Evolutionary conservation across 441 rosid genomes (phyloP).

Genomic region (Eruca vesicaria): DNA sequence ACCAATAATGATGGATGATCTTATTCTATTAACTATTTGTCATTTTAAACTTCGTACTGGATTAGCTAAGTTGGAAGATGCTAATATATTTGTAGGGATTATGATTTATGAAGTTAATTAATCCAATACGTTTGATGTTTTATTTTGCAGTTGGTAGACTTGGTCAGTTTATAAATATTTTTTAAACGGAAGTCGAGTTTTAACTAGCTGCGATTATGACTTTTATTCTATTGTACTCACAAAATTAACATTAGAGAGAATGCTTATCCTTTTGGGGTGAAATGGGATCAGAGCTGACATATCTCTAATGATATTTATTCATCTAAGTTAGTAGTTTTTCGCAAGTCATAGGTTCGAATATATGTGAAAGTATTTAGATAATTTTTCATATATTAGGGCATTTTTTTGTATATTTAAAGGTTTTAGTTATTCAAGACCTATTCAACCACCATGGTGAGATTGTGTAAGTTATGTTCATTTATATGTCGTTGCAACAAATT

Average conservation of each 20-base stretch:
- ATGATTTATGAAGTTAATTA: neutral
- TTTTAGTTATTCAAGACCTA: neutral
- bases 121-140: neutral
- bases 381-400: neutral
- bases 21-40: neutral
- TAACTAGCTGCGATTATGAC: neutral
- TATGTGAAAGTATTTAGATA: neutral
- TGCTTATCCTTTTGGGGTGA: neutral
- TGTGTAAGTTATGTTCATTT: neutral
- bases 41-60: neutral
- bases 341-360: neutral
- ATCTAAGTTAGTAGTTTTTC: neutral
- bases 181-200: neutral
- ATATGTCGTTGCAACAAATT: neutral
- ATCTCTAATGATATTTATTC: neutral
- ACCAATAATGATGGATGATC: slow-evolving; percentile 17
- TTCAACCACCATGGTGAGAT: neutral
- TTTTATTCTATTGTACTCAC: neutral
- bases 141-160: neutral
- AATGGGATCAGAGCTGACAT: neutral
- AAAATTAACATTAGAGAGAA: neutral
- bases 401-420: neutral
- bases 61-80: slow-evolving; percentile 14
- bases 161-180: neutral
- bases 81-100: neutral